A percentile compares a stretch with the other conserved stretches of the same genome.
These are phyloP conservation scores for Madurella fahalii DNA, from an alignment of 2,329 filamentous ascomycete species.

Conservation along the genomic window DNA sequence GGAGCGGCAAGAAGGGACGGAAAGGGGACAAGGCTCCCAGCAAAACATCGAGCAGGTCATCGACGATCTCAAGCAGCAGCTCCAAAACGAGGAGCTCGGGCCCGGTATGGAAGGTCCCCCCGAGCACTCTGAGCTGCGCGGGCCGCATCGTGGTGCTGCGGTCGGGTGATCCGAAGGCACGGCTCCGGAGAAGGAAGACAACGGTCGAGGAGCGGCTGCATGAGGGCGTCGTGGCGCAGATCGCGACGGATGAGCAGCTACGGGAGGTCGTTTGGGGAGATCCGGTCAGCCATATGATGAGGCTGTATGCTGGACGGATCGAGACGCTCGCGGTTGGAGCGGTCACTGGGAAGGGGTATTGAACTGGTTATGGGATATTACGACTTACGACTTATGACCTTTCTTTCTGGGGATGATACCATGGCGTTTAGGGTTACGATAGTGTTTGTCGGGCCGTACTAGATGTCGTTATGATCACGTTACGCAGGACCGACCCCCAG, in stretches of 20 bases:
- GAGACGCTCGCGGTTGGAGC: slow-evolving; percentile 67
- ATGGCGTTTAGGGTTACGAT: not conserved
- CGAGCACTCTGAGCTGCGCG: slow-evolving; percentile 63
- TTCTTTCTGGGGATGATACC: not conserved
- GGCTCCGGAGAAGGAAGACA: slow-evolving; percentile 41
- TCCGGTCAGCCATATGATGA: slow-evolving; percentile 76
- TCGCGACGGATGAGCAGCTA: slow-evolving; percentile 64
- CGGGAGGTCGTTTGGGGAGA: slow-evolving; percentile 75
- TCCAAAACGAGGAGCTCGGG: slow-evolving; percentile 18
- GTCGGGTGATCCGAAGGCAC: slow-evolving; percentile 39
- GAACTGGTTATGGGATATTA: not conserved
- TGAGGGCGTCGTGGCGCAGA: slow-evolving; percentile 64
- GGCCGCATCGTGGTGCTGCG: slow-evolving; percentile 66
- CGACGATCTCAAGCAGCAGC: not conserved
- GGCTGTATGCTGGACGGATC: slow-evolving; percentile 66
- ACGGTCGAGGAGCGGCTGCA: slow-evolving; percentile 47
- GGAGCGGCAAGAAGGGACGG: slow-evolving; percentile 12
- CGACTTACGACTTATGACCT: not conserved
- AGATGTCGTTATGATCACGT: too few species aligned
- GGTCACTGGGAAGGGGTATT: slow-evolving; percentile 45
- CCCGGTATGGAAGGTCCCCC: slow-evolving; percentile 62
- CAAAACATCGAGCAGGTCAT: not conserved
- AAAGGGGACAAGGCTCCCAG: slow-evolving; percentile 14
- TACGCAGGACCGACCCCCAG: too few species aligned
- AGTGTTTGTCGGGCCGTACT: not conserved